A percentile compares a stretch with the other conserved stretches of the same genome.
Evolutionary conservation across 2,329 filamentous ascomycete genomes (phyloP).

Genomic region (Bipolaris cookei): DNA sequence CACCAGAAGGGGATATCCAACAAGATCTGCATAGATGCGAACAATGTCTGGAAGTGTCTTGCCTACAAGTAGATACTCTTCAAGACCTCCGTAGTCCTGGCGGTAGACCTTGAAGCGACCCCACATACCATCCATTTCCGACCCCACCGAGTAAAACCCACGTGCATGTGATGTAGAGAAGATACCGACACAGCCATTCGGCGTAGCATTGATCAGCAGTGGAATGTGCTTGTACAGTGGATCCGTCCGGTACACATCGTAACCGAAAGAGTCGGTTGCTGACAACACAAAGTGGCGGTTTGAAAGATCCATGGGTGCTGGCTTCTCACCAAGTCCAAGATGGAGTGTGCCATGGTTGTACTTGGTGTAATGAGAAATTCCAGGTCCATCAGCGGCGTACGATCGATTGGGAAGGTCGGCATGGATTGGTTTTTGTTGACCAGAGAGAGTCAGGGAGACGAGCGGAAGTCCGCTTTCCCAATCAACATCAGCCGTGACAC

Average conservation of each 20-base stretch:
- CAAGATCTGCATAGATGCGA: slow-evolving; percentile 68
- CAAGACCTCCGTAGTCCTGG: slow-evolving; percentile 73
- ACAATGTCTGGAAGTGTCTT: slow-evolving; percentile 71
- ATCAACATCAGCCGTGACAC: slow-evolving; percentile 62
- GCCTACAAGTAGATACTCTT: slow-evolving; percentile 73
- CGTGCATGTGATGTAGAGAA: slow-evolving; percentile 72
- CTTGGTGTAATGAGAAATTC: slow-evolving; percentile 68
- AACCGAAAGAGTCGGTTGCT: slow-evolving; percentile 75
- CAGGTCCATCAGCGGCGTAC: slow-evolving; percentile 66
- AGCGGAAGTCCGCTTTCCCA: slow-evolving; percentile 64
- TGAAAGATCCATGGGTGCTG: slow-evolving; percentile 74
- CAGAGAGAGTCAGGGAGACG: slow-evolving; percentile 61
- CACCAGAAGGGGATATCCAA: slow-evolving; percentile 70
- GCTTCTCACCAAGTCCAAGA: slow-evolving; percentile 74
- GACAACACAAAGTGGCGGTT: slow-evolving; percentile 70
- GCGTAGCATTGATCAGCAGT: slow-evolving; percentile 71
- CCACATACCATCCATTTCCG: slow-evolving; percentile 78
- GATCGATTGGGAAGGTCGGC: slow-evolving; percentile 69
- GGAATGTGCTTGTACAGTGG: slow-evolving; percentile 79
- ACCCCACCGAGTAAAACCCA: slow-evolving; percentile 70
- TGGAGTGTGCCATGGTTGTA: slow-evolving; percentile 69
- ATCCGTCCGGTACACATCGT: slow-evolving; percentile 73
- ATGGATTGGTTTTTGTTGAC: slow-evolving; percentile 62
- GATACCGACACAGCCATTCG: slow-evolving; percentile 67
- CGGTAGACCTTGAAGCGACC: slow-evolving; percentile 76